These are phyloP conservation scores for Blastomyces parvus DNA, from an alignment of 2,329 filamentous ascomycete genomes.

Conservation along the genomic window DNA sequence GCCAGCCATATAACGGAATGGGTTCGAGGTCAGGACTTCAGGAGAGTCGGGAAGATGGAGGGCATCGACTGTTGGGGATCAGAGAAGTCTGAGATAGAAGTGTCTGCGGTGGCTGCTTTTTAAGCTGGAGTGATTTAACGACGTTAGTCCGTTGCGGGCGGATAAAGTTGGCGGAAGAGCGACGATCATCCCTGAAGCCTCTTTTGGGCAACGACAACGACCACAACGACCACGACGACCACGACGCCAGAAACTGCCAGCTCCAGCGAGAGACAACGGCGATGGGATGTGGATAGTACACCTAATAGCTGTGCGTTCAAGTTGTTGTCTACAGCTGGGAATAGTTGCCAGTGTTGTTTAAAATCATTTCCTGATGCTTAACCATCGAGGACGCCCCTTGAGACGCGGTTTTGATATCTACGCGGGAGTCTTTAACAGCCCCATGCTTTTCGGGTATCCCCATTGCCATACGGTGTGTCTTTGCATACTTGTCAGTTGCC, in stretches of 20 bases:
- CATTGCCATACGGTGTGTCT: background rate
- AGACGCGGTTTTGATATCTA: background rate
- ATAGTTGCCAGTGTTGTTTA: background rate
- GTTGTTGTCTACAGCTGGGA: background rate
- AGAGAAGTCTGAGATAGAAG: background rate
- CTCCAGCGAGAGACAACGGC: background rate
- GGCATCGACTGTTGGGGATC: background rate
- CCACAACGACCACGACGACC: background rate
- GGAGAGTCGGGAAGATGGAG: background rate
- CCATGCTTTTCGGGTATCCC: background rate
- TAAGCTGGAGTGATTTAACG: background rate
- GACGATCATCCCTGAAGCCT: background rate
- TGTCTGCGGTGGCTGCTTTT: background rate
- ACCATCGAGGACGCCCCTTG: background rate
- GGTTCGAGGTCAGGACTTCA: background rate
- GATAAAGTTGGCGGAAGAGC: slow-evolving; percentile 1
- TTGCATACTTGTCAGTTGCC: background rate
- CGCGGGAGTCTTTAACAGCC: background rate
- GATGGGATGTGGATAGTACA: background rate
- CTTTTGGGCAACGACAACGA: background rate
- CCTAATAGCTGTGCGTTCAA: background rate
- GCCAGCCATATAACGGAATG: slow-evolving; percentile 4
- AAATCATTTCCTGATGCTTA: background rate
- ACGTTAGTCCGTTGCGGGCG: background rate
- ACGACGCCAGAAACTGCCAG: background rate